A percentile compares a stretch with the other conserved stretches of the same genome.
phyloP scores from a whole-genome alignment of 139 green algal genomes.

The Chloropicon primus region DNA sequence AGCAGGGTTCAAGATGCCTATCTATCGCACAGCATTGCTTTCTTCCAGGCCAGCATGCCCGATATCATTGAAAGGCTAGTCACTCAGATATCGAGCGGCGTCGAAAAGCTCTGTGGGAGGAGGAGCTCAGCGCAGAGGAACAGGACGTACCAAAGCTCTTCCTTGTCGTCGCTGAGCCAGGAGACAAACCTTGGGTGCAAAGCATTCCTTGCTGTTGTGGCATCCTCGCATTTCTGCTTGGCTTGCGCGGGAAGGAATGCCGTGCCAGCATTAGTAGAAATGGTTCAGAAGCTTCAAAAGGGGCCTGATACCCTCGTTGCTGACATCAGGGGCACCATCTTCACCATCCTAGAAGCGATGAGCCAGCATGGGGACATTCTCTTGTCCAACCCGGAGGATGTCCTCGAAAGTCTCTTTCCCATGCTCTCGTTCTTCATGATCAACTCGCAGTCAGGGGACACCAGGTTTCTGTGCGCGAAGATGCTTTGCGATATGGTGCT shows the following conservation, averaged over 20 bases:
- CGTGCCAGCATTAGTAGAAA: not conserved
- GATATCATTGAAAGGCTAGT: not conserved
- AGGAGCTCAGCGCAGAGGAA: not conserved
- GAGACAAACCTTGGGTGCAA: not conserved
- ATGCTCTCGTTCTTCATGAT: slow-evolving; percentile 36
- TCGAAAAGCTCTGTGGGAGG: not conserved
- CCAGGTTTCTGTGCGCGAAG: slow-evolving; percentile 71
- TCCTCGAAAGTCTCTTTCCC: slow-evolving; percentile 48
- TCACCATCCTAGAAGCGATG: slow-evolving; percentile 55
- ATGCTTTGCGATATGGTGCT: slow-evolving; percentile 59
- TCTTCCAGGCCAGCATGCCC: not conserved
- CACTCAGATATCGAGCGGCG: not conserved
- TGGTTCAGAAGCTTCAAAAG: not conserved
- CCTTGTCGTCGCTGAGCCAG: not conserved
- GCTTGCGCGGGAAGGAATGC: not conserved
- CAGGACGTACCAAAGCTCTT: not conserved
- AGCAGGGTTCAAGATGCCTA: not conserved
- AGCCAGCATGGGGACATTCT: slow-evolving; percentile 43
- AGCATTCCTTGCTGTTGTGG: not conserved
- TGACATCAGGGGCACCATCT: slow-evolving; percentile 46
- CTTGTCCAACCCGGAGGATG: slow-evolving; percentile 26
- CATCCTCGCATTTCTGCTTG: not conserved
- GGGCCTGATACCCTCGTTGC: not conserved
- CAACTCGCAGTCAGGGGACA: slow-evolving; percentile 33
- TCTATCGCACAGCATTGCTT: not conserved